Conservation (phyloP, 257 asterid species). For the Nicotiana otophora region DNA sequence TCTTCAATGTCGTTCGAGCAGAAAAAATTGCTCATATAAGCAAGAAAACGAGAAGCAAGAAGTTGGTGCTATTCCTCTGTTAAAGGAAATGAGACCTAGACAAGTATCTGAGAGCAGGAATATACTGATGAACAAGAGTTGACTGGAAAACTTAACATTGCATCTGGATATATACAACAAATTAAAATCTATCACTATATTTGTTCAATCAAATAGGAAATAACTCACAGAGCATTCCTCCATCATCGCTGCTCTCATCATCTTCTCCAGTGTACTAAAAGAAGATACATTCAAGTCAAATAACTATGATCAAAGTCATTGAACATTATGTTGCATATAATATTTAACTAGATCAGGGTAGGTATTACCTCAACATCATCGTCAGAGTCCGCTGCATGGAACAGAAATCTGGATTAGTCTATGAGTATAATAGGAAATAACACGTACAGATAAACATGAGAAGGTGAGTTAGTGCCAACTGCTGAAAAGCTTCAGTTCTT, state of each 20-base stretch:
- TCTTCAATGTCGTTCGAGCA: background rate
- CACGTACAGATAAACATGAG: background rate
- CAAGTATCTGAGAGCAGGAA: background rate
- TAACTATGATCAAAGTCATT: background rate
- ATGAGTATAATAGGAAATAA: background rate
- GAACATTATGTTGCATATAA: background rate
- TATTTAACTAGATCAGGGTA: conserved; percentile 7
- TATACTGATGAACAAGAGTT: background rate
- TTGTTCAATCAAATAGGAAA: background rate
- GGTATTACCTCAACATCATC: conserved; percentile 55
- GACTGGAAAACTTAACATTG: background rate
- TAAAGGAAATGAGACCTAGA: background rate
- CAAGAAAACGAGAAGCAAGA: background rate
- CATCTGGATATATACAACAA: background rate
- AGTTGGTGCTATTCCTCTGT: background rate
- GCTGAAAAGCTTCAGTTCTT: background rate
- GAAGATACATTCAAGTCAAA: conserved; percentile 24
- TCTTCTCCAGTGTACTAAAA: conserved; percentile 50
- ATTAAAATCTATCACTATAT: background rate
- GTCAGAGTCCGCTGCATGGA: conserved; percentile 64
- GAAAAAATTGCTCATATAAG: background rate
- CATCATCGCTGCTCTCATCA: conserved; percentile 74
- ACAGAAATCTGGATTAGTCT: conserved; percentile 4
- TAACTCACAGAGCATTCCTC: conserved; percentile 89
- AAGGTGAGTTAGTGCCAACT: background rate